These are phyloP conservation scores for Aspergillus egyptiacus DNA, from an alignment of 495 filamentous ascomycete species.

Conservation along the genomic window DNA sequence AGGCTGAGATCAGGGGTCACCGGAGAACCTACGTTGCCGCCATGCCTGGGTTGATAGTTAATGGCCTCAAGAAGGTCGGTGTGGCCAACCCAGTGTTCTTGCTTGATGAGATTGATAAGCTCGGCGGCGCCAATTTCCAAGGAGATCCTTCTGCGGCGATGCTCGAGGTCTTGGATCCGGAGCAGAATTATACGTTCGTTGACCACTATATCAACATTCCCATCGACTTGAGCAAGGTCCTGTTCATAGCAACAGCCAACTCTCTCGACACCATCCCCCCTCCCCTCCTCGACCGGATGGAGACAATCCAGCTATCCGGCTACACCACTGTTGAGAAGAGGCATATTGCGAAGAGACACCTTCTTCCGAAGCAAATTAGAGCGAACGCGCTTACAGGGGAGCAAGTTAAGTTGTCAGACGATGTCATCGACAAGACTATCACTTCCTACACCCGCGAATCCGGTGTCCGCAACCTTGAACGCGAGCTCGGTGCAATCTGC, in stretches of 20 bases:
- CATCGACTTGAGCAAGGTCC: slow-evolving; percentile 89
- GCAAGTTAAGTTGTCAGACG: slow-evolving; percentile 68
- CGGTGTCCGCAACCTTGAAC: slow-evolving; percentile 94
- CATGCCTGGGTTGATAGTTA: slow-evolving; percentile 94
- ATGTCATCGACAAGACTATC: slow-evolving; percentile 90
- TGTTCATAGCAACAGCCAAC: slow-evolving; percentile 99
- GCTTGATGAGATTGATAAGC: slow-evolving; percentile 98
- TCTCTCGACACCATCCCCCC: slow-evolving; percentile 91
- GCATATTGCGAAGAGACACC: slow-evolving; percentile 87
- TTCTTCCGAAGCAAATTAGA: slow-evolving; percentile 88
- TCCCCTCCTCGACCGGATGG: slow-evolving; percentile 95
- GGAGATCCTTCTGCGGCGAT: slow-evolving; percentile 98
- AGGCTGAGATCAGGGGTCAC: slow-evolving; percentile 95
- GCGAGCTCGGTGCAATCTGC: slow-evolving; percentile 90
- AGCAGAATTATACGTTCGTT: slow-evolving; percentile 91
- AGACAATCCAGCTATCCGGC: slow-evolving; percentile 83
- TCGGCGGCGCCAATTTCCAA: slow-evolving; percentile 86
- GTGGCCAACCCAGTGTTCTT: slow-evolving; percentile 95
- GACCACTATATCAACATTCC: slow-evolving; percentile 98
- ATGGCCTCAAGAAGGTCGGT: slow-evolving; percentile 91
- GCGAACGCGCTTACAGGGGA: slow-evolving; percentile 70
- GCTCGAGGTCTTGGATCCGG: slow-evolving; percentile 96
- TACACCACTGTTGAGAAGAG: slow-evolving; percentile 98
- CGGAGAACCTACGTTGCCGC: slow-evolving; percentile 96
- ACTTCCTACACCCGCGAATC: slow-evolving; percentile 95